Conservation (phyloP, 164 flowering plant species). For the Cinnamomum chago region DNA sequence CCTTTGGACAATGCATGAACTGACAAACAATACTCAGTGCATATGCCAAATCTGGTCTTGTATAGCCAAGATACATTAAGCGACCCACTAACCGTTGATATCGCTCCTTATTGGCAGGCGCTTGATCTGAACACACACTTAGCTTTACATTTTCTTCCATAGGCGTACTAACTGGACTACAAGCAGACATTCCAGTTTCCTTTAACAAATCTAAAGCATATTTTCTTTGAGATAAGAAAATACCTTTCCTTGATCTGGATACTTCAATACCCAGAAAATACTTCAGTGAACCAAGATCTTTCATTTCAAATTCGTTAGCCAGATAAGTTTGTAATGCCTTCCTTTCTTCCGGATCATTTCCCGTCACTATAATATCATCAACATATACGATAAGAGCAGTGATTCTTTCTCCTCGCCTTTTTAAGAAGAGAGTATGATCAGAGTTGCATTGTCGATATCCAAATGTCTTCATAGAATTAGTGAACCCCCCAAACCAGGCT, state of each 20-base stretch:
- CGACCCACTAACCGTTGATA: neutral
- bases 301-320: too few species aligned
- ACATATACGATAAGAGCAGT: neutral
- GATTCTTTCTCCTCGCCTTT: neutral
- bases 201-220: too few species aligned
- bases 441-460: neutral
- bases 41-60: conserved; percentile 2
- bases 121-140: neutral
- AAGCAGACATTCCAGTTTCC: too few species aligned
- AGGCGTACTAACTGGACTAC: too few species aligned
- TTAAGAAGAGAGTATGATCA: conserved; percentile 2
- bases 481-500: neutral
- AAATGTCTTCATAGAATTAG: too few species aligned
- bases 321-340: too few species aligned
- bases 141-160: neutral
- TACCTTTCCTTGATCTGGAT: too few species aligned
- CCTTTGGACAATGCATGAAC: conserved; percentile 7
- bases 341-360: too few species aligned
- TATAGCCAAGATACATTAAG: neutral
- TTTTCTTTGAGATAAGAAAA: too few species aligned
- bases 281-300: too few species aligned
- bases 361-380: too few species aligned
- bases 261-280: too few species aligned
- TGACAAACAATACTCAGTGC: neutral
- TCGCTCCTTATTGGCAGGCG: neutral